Conservation (phyloP, 805 yeast species). For the Kodamaea jinghongensis region DNA sequence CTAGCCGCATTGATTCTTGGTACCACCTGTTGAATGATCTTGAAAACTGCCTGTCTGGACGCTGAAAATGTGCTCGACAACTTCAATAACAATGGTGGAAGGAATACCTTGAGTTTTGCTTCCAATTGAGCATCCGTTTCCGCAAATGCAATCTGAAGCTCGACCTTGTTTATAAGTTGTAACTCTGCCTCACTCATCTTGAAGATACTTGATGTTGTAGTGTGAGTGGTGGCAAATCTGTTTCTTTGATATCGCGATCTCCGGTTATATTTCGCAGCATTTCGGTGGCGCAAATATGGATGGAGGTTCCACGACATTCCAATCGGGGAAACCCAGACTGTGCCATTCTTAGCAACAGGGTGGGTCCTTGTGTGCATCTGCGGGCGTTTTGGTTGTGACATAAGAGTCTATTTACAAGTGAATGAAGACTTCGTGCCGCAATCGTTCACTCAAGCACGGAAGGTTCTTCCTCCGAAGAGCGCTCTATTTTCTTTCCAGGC, state of each 20-base stretch:
- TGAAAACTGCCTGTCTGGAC: slow-evolving; percentile 67
- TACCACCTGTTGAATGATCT: slow-evolving; percentile 63
- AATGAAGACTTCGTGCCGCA: too few relatives aligned
- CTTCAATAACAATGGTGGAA: slow-evolving; percentile 77
- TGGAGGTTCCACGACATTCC: too few relatives aligned
- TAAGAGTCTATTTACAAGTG: too few relatives aligned
- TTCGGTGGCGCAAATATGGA: too few relatives aligned
- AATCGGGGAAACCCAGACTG: too few relatives aligned
- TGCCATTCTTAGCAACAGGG: too few relatives aligned
- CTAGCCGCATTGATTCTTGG: slow-evolving; percentile 61
- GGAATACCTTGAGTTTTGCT: slow-evolving; percentile 54
- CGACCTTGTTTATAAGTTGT: slow-evolving; percentile 70
- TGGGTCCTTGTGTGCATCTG: too few relatives aligned
- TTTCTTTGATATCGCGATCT: slow-evolving; percentile 1
- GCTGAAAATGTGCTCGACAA: slow-evolving; percentile 65
- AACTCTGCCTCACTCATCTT: slow-evolving; percentile 49
- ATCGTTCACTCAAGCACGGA: too few relatives aligned
- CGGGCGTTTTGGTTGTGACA: too few relatives aligned
- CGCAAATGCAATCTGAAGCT: slow-evolving; percentile 76
- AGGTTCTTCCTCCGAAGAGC: too few relatives aligned
- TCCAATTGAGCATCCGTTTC: slow-evolving; percentile 64
- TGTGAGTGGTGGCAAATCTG: slow-evolving; percentile 11
- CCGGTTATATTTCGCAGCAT: too few relatives aligned
- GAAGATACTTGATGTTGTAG: neutral
- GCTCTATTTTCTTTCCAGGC: too few relatives aligned